These are phyloP conservation scores for Aspergillus clavatus DNA, from an alignment of 2,329 filamentous ascomycete genomes.

Conservation along the genomic window DNA sequence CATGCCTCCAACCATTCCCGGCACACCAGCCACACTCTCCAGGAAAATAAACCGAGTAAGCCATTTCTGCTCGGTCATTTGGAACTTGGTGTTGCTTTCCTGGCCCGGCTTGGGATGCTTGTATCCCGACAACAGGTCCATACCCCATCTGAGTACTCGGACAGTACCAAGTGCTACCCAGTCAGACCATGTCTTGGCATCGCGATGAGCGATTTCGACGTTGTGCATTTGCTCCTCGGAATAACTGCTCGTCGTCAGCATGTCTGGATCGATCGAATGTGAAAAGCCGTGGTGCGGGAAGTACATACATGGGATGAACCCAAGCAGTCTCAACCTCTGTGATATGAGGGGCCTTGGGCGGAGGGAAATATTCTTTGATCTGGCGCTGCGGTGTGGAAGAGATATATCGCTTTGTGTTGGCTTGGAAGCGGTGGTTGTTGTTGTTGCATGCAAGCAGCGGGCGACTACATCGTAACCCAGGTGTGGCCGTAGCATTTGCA, in stretches of 20 bases:
- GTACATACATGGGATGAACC: constrained; percentile 56
- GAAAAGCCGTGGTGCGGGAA: neutral
- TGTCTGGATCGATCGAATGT: neutral
- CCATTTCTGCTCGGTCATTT: constrained; percentile 82
- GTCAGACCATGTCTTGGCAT: constrained; percentile 69
- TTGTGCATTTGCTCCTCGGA: constrained; percentile 71
- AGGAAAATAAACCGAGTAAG: constrained; percentile 86
- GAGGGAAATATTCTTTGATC: constrained; percentile 55
- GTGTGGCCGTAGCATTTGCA: constrained; percentile 18
- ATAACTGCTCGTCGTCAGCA: constrained; percentile 45
- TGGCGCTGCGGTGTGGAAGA: constrained; percentile 34
- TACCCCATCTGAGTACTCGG: constrained; percentile 68
- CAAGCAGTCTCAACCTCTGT: constrained; percentile 61
- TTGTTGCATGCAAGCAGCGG: constrained; percentile 14
- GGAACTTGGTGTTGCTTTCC: constrained; percentile 50
- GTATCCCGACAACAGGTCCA: constrained; percentile 78
- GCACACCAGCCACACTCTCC: constrained; percentile 89
- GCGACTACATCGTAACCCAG: constrained; percentile 20
- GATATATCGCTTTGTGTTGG: constrained; percentile 29
- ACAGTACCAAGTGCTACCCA: constrained; percentile 73
- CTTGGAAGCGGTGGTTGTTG: constrained; percentile 12
- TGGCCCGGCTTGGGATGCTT: constrained; percentile 59
- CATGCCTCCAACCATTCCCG: constrained; percentile 96
- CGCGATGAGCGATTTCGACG: constrained; percentile 71
- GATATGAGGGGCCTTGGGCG: constrained; percentile 55